phyloP scores from a whole-genome alignment of 192 early-diverging fungal species.

The Gorgonomyces haynaldii region DNA sequence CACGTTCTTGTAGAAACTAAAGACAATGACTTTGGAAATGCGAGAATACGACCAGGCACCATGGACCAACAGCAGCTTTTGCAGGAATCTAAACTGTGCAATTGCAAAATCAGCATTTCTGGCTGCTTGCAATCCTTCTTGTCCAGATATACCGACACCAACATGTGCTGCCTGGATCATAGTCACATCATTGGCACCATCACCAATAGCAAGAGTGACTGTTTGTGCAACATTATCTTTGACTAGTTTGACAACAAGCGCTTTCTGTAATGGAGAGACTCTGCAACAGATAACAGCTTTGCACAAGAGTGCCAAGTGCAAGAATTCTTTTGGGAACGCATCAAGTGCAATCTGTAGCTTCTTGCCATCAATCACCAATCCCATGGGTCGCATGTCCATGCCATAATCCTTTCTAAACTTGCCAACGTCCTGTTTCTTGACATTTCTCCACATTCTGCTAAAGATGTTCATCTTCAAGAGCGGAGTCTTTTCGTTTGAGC shows the following conservation, averaged over 20 bases:
- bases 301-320: slow-evolving; percentile 58
- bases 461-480: neutral
- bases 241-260: slow-evolving; percentile 52
- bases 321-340: slow-evolving; percentile 32
- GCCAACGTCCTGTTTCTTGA: slow-evolving; percentile 5
- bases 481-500: neutral
- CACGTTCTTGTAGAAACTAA: slow-evolving; percentile 98
- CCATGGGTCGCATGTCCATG: slow-evolving; percentile 2
- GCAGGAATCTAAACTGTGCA: slow-evolving; percentile 77
- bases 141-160: slow-evolving; percentile 80
- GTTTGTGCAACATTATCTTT: slow-evolving; percentile 15
- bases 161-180: slow-evolving; percentile 91
- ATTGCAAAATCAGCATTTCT: slow-evolving; percentile 76
- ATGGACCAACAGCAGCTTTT: slow-evolving; percentile 70
- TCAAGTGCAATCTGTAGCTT: slow-evolving; percentile 1
- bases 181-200: slow-evolving; percentile 87
- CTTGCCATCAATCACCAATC: slow-evolving; percentile 18
- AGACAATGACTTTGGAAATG: slow-evolving; percentile 80
- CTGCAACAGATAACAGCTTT: slow-evolving; percentile 82
- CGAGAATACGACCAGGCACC: slow-evolving; percentile 72
- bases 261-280: slow-evolving; percentile 79
- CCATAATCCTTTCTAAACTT: neutral
- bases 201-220: slow-evolving; percentile 77
- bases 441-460: neutral
- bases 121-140: slow-evolving; percentile 76